Evolutionary conservation across 2,329 filamentous ascomycete species (phyloP), one percentile per base, ranked within the genome.

Genomic region (Emmonsia crescens): DNA sequence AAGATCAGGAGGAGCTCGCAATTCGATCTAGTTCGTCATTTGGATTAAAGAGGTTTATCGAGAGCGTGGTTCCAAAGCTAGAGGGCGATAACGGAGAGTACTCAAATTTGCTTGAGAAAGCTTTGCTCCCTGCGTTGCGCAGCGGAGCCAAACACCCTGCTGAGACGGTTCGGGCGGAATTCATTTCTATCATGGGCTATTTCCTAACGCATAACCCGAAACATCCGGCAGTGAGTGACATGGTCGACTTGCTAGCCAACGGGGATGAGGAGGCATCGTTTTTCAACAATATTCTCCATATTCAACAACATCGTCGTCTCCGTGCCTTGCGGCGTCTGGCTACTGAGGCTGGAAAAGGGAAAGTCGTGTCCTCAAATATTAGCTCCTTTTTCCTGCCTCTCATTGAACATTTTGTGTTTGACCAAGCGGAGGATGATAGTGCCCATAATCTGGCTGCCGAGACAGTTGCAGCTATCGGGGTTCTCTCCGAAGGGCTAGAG

Each of bases 341-440:
- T 61, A 78, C 82, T 9, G 87, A 88, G 64, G 89, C 89, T 61
- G 74, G 79, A 10, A 81, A 81, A 61, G 80, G 83, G 14, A 80
- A 84, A 57, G 78, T 99, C 63, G 83, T 83, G 64, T 89, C 89
- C 68, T 85, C 85, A 59, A 96, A 96, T 69, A 81, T 96, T 65
- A 86, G 87, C 62, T 87, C 93, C 21, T 89, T 96, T 70, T 90
- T 97, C 71, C 84, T 99, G 48, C 95, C 94, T 0, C 80, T 99
- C 24, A 80, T 97, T 10, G 94, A 99, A 71, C 92, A 96, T 71
- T 97, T 96, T 70, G 87, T 96, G 29, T 93, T 96, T 70, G 88
- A 91, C 62, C 85, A 88, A 63, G 84, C 83, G 4, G 89, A 91
- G 56, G 91, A 96, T 71, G 91, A 85, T 63, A 79, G 77, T 55